Percentiles rank a stretch among this genome's conserved stretches.
These are phyloP conservation scores for Suillus spraguei DNA, from an alignment of 768 basidiomycete species.

Conservation along the genomic window DNA sequence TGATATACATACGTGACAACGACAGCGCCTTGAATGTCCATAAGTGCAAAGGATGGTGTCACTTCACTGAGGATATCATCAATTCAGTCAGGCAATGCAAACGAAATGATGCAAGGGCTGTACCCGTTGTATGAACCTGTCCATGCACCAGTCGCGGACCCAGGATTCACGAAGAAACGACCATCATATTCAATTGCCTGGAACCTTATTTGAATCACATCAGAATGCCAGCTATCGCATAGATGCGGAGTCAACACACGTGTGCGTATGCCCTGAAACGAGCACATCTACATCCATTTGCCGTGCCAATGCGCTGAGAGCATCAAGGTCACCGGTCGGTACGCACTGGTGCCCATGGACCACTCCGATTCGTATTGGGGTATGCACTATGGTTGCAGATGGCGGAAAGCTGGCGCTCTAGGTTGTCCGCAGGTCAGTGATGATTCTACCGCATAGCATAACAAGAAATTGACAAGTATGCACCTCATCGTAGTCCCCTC, in stretches of 20 bases:
- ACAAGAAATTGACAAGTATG: constrained; percentile 18
- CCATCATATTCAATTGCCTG: constrained; percentile 91
- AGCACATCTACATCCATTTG: constrained; percentile 99
- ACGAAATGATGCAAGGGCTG: not conserved
- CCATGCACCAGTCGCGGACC: constrained; percentile 95
- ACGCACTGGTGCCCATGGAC: constrained; percentile 94
- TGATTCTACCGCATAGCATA: not conserved
- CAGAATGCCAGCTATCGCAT: not conserved
- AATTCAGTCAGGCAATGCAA: constrained; percentile 1
- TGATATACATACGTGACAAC: constrained; percentile 98
- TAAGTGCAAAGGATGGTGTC: constrained; percentile 92
- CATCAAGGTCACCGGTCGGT: constrained; percentile 90
- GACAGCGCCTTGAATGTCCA: constrained; percentile 97
- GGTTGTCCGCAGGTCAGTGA: constrained; percentile 4
- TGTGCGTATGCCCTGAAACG: constrained; percentile 91
- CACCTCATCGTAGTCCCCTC: constrained; percentile 97
- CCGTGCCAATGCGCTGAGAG: constrained; percentile 83
- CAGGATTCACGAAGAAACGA: constrained; percentile 95
- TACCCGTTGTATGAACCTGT: constrained; percentile 47
- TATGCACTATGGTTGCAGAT: constrained; percentile 78
- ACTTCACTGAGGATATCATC: constrained; percentile 57
- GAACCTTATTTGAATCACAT: constrained; percentile 55
- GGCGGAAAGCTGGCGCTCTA: constrained; percentile 75
- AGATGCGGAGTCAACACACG: constrained; percentile 44
- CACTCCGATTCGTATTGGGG: constrained; percentile 88